A percentile compares a stretch with the other conserved stretches of the same genome.
Evolutionary conservation across 1,284 basidiomycete species (phyloP).

Genomic region (Tilletia caries): DNA sequence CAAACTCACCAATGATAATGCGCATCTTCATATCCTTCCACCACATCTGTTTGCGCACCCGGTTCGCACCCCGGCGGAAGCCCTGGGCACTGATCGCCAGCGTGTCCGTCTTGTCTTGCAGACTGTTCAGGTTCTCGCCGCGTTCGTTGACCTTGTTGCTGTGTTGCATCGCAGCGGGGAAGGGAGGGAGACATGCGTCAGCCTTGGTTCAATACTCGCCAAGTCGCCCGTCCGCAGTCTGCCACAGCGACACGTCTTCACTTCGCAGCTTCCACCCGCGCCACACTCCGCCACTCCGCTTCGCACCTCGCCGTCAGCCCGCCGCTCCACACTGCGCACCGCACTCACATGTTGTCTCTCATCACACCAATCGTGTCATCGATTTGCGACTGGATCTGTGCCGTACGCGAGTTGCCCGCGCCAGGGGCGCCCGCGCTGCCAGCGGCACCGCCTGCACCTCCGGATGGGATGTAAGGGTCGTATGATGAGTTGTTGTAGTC

Average conservation of each 20-base stretch:
- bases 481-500: constrained; percentile 39
- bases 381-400: constrained; percentile 51
- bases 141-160: constrained; percentile 84
- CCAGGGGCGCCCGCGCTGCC: constrained; percentile 35
- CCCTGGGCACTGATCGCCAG: constrained; percentile 98
- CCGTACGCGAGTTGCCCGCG: constrained; percentile 45
- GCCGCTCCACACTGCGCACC: neutral
- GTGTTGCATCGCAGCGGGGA: no score
- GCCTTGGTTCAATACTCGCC: no score
- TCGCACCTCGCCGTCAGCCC: no score
- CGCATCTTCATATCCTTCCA: constrained; percentile 47
- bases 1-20: constrained; percentile 21
- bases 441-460: constrained; percentile 34
- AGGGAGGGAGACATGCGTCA: no score
- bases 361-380: constrained; percentile 68
- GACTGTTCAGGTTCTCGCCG: constrained; percentile 85
- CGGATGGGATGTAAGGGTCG: constrained; percentile 50
- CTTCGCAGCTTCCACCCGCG: no score
- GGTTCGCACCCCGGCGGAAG: constrained; percentile 93
- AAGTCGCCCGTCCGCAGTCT: no score
- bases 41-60: constrained; percentile 88
- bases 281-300: no score
- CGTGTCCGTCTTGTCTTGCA: constrained; percentile 99
- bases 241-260: no score
- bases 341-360: constrained; percentile 78